Evolutionary conservation across 2,329 filamentous ascomycete genomes (phyloP).

Genomic region (Knufia petricola): DNA sequence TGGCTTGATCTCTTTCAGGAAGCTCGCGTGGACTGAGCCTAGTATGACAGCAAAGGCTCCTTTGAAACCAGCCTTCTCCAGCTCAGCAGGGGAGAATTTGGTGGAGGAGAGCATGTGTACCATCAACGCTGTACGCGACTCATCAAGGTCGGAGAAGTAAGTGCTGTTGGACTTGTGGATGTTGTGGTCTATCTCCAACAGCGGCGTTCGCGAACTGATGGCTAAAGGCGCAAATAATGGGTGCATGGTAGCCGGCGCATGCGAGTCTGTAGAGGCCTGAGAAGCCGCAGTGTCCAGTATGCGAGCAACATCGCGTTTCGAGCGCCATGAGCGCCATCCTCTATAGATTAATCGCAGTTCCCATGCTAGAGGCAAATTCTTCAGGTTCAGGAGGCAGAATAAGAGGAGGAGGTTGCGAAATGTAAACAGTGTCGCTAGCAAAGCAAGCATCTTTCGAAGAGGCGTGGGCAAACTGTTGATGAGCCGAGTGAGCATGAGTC

Average conservation of each 20-base stretch:
- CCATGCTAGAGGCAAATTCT: constrained; percentile 66
- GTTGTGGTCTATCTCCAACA: constrained; percentile 79
- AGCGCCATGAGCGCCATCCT: constrained; percentile 47
- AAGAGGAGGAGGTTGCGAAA: constrained; percentile 35
- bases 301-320: constrained; percentile 30
- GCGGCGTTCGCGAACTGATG: constrained; percentile 54
- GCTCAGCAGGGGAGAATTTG: constrained; percentile 39
- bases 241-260: constrained; percentile 27
- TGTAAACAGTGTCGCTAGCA: constrained; percentile 13
- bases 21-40: constrained; percentile 63
- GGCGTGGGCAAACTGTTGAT: not conserved
- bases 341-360: constrained; percentile 56
- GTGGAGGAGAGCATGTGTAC: constrained; percentile 52
- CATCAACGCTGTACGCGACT: constrained; percentile 71
- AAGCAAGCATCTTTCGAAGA: constrained; percentile 3
- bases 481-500: not conserved
- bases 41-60: constrained; percentile 52
- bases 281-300: constrained; percentile 28
- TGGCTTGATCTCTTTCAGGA: constrained; percentile 62
- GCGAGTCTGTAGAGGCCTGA: not conserved
- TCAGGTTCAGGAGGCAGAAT: constrained; percentile 57
- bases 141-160: constrained; percentile 49
- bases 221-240: constrained; percentile 66
- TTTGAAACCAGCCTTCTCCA: constrained; percentile 39
- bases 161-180: constrained; percentile 50